Evolutionary conservation across 768 basidiomycete species (phyloP), one percentile per base, ranked within the genome.

Genomic region (Xerocomus potaroensis): DNA sequence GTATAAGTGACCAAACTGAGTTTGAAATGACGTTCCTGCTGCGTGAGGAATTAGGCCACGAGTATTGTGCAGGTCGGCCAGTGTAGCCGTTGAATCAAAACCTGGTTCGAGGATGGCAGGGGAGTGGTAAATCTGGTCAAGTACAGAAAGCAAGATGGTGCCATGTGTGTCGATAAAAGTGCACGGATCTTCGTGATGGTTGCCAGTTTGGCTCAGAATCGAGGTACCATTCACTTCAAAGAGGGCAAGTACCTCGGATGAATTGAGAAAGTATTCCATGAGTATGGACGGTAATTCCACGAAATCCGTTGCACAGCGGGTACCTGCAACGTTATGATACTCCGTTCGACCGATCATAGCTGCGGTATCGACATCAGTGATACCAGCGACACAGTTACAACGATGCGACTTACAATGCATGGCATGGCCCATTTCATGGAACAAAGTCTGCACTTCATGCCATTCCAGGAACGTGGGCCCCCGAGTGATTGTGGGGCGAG

Each of bases 351-450:
- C 95, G 51, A 98, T 85, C 96, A 99, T 99, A 1, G 96, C 95
- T 98, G 56, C 11, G 22, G 24, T 35, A 48, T 39, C 45, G 46
- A 30, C 50, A 41, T 48, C 5, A 46, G 27, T 36, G n/a, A 29
- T 43, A 24, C 15, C 36, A 52, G 27, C 45, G 18, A 42, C 37
- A 34, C 22, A 41, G 32, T 27, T 24, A 22, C 16, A 31, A 45
- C 16, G 14, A 54, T 33, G 11, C n/a, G 14, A 75, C 92, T 75
- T 60, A 97, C 96, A 99, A 64, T 99, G 96, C 80, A 99, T 92
- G 10, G 96, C 96, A 69, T 99, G 96, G 1, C 96, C 96, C 92
- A 98, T 96, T 69, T 99, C 96, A 58, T 99, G 96, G 69, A 93
- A 96, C 19, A 98, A 71, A 2, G 95, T 98, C 62, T 87, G 74